phyloP scores from a whole-genome alignment of 1,284 basidiomycete genomes.

The Melampsora americana region DNA sequence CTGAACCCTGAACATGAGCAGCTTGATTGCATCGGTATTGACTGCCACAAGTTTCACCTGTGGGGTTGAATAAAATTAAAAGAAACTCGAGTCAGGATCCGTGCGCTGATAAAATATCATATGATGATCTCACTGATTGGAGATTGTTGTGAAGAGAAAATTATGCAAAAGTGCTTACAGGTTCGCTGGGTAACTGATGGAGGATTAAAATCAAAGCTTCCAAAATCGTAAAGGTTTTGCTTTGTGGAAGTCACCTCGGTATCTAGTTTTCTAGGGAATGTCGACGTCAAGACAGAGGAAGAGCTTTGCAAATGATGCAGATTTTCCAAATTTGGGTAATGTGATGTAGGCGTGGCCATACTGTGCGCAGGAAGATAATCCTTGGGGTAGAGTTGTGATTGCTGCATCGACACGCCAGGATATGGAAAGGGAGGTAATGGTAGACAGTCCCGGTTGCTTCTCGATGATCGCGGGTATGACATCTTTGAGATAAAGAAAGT shows the following conservation, averaged over 20 bases:
- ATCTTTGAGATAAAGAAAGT: background rate
- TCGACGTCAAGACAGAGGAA: background rate
- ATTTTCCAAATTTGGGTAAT: background rate
- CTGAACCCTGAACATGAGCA: background rate
- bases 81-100: background rate
- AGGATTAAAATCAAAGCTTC: background rate
- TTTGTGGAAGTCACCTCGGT: background rate
- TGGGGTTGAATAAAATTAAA: background rate
- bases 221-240: background rate
- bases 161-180: background rate
- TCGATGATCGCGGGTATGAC: background rate
- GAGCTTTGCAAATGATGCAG: slow-evolving; percentile 2
- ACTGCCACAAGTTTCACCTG: slow-evolving; percentile 7
- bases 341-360: background rate
- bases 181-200: background rate
- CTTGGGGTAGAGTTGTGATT: background rate
- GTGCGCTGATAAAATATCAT: background rate
- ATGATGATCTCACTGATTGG: too few species aligned
- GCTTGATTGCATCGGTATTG: background rate
- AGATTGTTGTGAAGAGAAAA: background rate
- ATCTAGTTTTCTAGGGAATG: background rate
- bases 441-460: slow-evolving; percentile 1
- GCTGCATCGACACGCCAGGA: background rate
- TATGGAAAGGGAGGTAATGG: background rate
- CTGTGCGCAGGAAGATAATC: background rate